phyloP scores from a whole-genome alignment of 2,329 filamentous ascomycete species.

The Fonsecaea pugnacius region DNA sequence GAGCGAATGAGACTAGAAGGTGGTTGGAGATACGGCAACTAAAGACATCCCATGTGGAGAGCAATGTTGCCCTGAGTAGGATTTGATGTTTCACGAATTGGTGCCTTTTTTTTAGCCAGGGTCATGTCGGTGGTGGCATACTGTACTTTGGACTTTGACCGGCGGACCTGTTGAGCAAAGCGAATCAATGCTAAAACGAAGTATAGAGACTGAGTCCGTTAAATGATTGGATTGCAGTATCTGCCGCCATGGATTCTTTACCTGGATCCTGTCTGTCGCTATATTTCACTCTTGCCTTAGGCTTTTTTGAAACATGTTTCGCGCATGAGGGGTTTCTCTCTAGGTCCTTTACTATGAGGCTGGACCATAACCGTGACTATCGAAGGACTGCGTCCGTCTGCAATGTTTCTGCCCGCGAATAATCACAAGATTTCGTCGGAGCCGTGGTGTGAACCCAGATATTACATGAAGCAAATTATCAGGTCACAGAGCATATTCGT shows the following conservation, averaged over 20 bases:
- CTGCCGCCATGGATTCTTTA: conserved; percentile 3
- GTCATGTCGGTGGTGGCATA: not conserved
- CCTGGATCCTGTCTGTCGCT: not conserved
- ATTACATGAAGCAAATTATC: not conserved
- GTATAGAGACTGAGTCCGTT: not conserved
- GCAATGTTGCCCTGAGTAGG: not conserved
- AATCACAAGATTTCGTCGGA: not conserved
- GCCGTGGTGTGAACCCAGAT: not conserved
- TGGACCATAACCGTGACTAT: too few species aligned
- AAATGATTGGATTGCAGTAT: not conserved
- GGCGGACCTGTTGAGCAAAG: not conserved
- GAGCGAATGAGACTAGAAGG: conserved; percentile 81
- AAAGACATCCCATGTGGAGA: not conserved
- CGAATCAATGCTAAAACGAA: not conserved
- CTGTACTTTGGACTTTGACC: not conserved
- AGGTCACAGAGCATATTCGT: not conserved
- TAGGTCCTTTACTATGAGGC: not conserved
- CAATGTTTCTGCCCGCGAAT: not conserved
- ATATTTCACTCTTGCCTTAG: not conserved
- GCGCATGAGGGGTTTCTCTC: not conserved
- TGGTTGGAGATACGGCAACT: conserved; percentile 72
- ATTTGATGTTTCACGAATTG: conserved; percentile 8
- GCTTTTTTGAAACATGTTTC: not conserved
- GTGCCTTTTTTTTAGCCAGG: not conserved
- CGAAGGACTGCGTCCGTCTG: too few species aligned